Percentiles rank a stretch among this genome's conserved stretches.
These are phyloP conservation scores for Fusarium anguioides DNA, from an alignment of 2,329 filamentous ascomycete genomes.

Conservation along the genomic window DNA sequence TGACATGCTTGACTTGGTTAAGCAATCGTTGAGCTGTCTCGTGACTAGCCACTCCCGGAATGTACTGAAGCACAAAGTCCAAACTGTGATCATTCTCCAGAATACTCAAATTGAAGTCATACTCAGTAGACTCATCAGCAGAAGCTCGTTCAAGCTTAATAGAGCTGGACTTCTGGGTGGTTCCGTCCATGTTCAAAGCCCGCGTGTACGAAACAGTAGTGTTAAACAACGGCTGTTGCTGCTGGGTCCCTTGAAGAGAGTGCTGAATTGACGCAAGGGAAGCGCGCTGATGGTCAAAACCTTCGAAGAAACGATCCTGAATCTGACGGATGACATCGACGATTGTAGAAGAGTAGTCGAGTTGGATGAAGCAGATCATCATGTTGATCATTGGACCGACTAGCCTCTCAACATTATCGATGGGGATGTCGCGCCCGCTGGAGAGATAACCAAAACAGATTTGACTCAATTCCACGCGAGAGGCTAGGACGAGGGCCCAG, in stretches of 20 bases:
- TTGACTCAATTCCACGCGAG: background rate
- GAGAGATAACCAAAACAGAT: background rate
- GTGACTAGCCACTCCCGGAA: background rate
- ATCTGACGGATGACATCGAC: background rate
- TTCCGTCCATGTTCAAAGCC: background rate
- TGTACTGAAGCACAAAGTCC: background rate
- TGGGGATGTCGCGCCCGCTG: background rate
- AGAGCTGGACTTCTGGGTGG: fast-evolving
- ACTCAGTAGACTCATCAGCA: background rate
- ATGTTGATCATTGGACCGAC: conserved; percentile 1
- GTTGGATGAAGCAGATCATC: background rate
- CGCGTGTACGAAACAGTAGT: background rate
- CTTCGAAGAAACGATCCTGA: background rate
- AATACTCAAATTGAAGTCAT: background rate
- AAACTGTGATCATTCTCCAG: background rate
- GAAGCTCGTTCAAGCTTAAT: background rate
- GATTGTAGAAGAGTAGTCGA: background rate
- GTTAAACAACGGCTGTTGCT: background rate
- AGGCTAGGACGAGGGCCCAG: background rate
- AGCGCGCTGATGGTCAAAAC: background rate
- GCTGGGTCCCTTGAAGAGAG: background rate
- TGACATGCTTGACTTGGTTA: background rate
- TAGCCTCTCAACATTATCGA: background rate
- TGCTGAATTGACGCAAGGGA: fast-evolving
- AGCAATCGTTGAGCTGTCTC: background rate